These are phyloP conservation scores for Endoconidiophora polonica DNA, from an alignment of 2,329 filamentous ascomycete species.

Conservation along the genomic window DNA sequence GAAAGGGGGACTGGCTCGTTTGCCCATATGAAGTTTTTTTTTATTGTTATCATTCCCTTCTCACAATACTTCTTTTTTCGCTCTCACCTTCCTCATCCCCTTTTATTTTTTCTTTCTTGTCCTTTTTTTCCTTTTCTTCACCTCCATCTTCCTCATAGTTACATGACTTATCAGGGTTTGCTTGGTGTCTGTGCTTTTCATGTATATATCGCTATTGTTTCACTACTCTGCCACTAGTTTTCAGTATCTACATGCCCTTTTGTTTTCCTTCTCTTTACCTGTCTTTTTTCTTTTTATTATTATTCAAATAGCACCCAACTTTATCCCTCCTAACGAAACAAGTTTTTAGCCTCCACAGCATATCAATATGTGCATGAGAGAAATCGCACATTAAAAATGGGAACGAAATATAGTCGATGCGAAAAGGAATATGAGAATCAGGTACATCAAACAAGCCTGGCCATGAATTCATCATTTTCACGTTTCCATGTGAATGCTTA, in stretches of 20 bases:
- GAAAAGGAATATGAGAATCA: too few species aligned
- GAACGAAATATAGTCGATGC: too few species aligned
- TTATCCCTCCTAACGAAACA: neutral
- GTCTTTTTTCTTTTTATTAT: neutral
- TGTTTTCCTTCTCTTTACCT: neutral
- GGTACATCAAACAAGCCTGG: too few species aligned
- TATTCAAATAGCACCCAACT: neutral
- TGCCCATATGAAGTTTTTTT: neutral
- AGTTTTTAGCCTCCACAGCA: too few species aligned
- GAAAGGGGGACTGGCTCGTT: neutral
- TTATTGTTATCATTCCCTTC: neutral
- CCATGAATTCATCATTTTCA: too few species aligned
- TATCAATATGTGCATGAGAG: too few species aligned
- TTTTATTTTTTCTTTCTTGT: neutral
- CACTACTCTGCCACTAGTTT: neutral
- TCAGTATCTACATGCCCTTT: neutral
- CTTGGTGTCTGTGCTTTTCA: conserved; percentile 4
- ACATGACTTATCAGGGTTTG: neutral
- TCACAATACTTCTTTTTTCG: neutral
- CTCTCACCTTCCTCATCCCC: neutral
- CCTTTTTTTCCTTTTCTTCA: neutral
- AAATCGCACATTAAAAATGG: too few species aligned
- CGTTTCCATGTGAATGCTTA: too few species aligned
- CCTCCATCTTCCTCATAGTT: neutral
- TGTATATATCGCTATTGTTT: conserved; percentile 3